These are phyloP conservation scores for Microdochium bolleyi DNA, from an alignment of 2,329 filamentous ascomycete species.

Conservation along the genomic window DNA sequence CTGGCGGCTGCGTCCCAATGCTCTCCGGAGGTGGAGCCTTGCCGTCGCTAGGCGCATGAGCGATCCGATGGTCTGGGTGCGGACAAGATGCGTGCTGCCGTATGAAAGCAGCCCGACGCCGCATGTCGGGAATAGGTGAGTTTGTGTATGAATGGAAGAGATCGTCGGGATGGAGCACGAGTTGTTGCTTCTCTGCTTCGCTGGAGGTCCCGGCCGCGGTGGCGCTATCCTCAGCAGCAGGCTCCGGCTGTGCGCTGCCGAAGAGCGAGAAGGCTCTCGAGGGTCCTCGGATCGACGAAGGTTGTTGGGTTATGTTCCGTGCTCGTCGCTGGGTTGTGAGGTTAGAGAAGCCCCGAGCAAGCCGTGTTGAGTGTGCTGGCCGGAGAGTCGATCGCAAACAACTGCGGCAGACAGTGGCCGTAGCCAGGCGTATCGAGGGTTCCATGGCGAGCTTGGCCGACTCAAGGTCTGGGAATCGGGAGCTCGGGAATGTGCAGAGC, in stretches of 20 bases:
- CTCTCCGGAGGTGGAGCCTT: slow-evolving; percentile 50
- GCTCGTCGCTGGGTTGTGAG: slow-evolving; percentile 3
- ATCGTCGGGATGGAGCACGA: slow-evolving; percentile 60
- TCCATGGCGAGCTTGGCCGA: slow-evolving; percentile 14
- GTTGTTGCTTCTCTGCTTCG: slow-evolving; percentile 12
- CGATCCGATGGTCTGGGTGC: slow-evolving; percentile 77
- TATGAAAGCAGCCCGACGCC: slow-evolving; percentile 82
- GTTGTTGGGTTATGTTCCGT: neutral
- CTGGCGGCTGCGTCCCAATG: slow-evolving; percentile 54
- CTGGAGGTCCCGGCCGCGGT: slow-evolving; percentile 6
- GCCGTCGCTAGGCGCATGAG: slow-evolving; percentile 59
- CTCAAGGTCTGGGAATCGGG: neutral
- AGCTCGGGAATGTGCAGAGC: neutral
- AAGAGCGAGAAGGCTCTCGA: slow-evolving; percentile 17
- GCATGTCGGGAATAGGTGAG: slow-evolving; percentile 83
- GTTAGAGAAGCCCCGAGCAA: slow-evolving; percentile 3
- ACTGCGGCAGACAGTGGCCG: slow-evolving; percentile 17
- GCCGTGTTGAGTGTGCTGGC: neutral
- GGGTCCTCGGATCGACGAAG: slow-evolving; percentile 1
- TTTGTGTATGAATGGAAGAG: slow-evolving; percentile 89
- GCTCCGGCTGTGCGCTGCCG: slow-evolving; percentile 11
- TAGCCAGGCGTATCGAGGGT: slow-evolving; percentile 15
- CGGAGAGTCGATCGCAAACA: slow-evolving; percentile 12
- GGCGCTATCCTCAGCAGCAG: slow-evolving; percentile 7
- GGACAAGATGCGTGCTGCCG: slow-evolving; percentile 90